phyloP scores from a whole-genome alignment of 805 yeast species.

The Grigorovia yakushimaensis region DNA sequence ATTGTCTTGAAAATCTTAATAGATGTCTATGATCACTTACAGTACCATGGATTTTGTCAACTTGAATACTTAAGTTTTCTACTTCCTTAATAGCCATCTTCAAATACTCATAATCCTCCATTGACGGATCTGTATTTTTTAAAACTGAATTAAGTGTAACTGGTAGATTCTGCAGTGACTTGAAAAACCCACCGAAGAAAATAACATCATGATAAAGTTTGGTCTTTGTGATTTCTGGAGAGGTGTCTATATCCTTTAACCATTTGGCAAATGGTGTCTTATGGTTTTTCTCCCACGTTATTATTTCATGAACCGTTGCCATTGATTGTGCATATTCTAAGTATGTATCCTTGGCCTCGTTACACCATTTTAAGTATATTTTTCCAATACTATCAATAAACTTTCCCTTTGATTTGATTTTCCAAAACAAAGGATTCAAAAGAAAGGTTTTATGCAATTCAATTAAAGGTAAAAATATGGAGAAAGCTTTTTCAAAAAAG shows the following conservation, averaged over 20 bases:
- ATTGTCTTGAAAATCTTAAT: slow-evolving; percentile 36
- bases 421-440: slow-evolving; percentile 46
- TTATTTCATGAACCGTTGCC: slow-evolving; percentile 50
- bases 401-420: slow-evolving; percentile 54
- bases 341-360: slow-evolving; percentile 44
- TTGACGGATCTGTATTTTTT: slow-evolving; percentile 37
- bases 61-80: slow-evolving; percentile 44
- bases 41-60: slow-evolving; percentile 51
- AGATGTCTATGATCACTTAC: slow-evolving; percentile 52
- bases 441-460: slow-evolving; percentile 44
- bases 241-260: slow-evolving; percentile 43
- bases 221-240: slow-evolving; percentile 33
- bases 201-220: slow-evolving; percentile 44
- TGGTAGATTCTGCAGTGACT: slow-evolving; percentile 48
- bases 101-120: slow-evolving; percentile 44
- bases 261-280: slow-evolving; percentile 44
- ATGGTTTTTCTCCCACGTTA: slow-evolving; percentile 37
- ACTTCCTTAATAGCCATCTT: slow-evolving; percentile 46
- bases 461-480: slow-evolving; percentile 46
- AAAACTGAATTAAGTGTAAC: slow-evolving; percentile 52
- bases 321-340: slow-evolving; percentile 49
- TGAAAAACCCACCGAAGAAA: slow-evolving; percentile 47
- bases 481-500: slow-evolving; percentile 51
- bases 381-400: slow-evolving; percentile 56
- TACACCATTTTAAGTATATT: slow-evolving; percentile 55